Evolutionary conservation across 2,329 filamentous ascomycete genomes (phyloP).

Genomic region (Venturia carpophila): DNA sequence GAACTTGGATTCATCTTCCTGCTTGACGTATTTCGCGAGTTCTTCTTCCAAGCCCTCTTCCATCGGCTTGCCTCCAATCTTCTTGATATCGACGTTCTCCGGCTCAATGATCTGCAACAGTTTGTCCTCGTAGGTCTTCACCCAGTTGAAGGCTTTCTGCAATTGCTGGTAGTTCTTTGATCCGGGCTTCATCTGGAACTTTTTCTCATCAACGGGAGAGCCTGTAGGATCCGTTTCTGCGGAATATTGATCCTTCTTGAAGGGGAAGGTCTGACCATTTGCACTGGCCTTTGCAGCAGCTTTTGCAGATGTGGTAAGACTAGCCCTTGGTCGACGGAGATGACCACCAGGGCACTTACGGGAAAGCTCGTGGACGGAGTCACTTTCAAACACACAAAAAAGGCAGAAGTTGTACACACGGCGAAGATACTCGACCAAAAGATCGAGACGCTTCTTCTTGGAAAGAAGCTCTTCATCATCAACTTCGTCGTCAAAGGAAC

Average conservation of each 20-base stretch:
- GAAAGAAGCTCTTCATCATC: conserved; percentile 83
- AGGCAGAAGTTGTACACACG: conserved; percentile 99
- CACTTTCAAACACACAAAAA: conserved; percentile 98
- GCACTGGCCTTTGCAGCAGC: conserved; percentile 80
- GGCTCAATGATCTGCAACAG: conserved; percentile 87
- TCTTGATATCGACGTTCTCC: conserved; percentile 75
- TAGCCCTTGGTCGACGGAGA: conserved; percentile 80
- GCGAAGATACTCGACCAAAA: conserved; percentile 92
- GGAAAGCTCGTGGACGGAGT: conserved; percentile 91
- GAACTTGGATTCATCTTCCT: conserved; percentile 96
- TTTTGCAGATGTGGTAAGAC: conserved; percentile 74
- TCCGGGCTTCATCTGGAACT: conserved; percentile 55
- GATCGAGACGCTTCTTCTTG: conserved; percentile 95
- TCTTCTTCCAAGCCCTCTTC: conserved; percentile 86
- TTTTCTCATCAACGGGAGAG: conserved; percentile 63
- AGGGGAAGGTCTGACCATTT: conserved; percentile 71
- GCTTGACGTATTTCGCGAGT: conserved; percentile 79
- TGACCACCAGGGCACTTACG: conserved; percentile 97
- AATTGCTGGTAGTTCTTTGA: conserved; percentile 85
- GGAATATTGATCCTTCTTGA: conserved; percentile 62
- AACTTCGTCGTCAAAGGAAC: conserved; percentile 63
- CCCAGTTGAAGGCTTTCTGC: conserved; percentile 95
- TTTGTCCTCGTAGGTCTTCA: conserved; percentile 97
- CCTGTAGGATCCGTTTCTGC: conserved; percentile 59
- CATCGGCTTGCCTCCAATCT: conserved; percentile 78